phyloP scores from a whole-genome alignment of 2,329 filamentous ascomycete species.

The Dactylellina drechsleri region DNA sequence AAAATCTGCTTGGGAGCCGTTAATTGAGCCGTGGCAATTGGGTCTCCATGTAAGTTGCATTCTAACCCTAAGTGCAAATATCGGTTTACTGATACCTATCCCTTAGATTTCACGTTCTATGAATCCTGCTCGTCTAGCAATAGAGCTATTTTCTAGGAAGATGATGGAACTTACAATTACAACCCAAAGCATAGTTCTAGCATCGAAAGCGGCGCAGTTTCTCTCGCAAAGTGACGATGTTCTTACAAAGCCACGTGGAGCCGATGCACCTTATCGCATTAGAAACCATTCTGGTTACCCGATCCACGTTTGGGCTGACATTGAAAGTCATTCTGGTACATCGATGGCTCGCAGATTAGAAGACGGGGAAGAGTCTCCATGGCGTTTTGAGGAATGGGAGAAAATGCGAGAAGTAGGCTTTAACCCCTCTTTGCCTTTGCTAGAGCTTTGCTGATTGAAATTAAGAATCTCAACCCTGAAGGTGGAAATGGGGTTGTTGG shows the following conservation, averaged over 20 bases:
- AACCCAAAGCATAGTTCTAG: slow-evolving; percentile 89
- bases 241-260: slow-evolving; percentile 87
- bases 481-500: slow-evolving; percentile 81
- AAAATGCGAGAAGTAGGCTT: slow-evolving; percentile 76
- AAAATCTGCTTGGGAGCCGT: slow-evolving; percentile 96
- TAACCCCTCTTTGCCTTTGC: background rate
- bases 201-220: slow-evolving; percentile 92
- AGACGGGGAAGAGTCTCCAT: slow-evolving; percentile 90
- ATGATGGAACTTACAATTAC: slow-evolving; percentile 92
- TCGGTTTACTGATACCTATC: background rate
- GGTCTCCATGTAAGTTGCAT: slow-evolving; percentile 80
- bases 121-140: slow-evolving; percentile 77
- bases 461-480: slow-evolving; percentile 82
- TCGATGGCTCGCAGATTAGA: slow-evolving; percentile 76
- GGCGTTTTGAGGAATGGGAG: slow-evolving; percentile 96
- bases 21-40: slow-evolving; percentile 96
- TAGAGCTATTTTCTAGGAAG: slow-evolving; percentile 89
- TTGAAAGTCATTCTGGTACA: slow-evolving; percentile 43
- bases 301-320: slow-evolving; percentile 77
- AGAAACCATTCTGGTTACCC: slow-evolving; percentile 96
- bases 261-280: slow-evolving; percentile 91
- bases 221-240: slow-evolving; percentile 89
- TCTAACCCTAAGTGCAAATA: background rate
- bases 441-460: slow-evolving; percentile 2
- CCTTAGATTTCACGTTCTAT: slow-evolving; percentile 56